Conservation (phyloP, 2,329 filamentous ascomycete genomes). For the Fusarium buharicum region DNA sequence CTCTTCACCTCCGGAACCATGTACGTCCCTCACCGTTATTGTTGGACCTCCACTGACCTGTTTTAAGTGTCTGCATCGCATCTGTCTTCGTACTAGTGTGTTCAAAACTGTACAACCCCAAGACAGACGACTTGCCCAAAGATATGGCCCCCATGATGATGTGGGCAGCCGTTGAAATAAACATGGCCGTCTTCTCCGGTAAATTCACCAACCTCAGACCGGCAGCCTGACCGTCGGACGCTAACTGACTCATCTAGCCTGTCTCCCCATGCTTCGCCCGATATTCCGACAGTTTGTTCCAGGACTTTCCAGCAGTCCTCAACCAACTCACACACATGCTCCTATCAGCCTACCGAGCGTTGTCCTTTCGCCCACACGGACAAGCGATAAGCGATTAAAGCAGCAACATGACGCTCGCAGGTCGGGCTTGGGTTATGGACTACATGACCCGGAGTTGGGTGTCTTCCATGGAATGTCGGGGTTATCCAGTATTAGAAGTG, state of each 20-base stretch:
- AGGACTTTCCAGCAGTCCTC: background rate
- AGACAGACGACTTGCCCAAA: slow-evolving; percentile 25
- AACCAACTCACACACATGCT: background rate
- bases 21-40: accelerated
- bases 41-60: accelerated
- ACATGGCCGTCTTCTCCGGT: slow-evolving; percentile 40
- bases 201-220: background rate
- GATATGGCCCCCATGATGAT: slow-evolving; percentile 31
- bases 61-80: slow-evolving; percentile 26
- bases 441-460: slow-evolving; percentile 7
- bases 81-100: slow-evolving; percentile 31
- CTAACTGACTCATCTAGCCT: background rate
- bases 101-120: slow-evolving; percentile 18
- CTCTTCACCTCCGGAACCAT: slow-evolving; percentile 25
- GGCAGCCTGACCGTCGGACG: too few species aligned
- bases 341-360: slow-evolving; percentile 6
- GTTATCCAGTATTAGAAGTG: slow-evolving; percentile 19
- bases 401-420: slow-evolving; percentile 6
- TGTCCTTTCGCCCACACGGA: background rate
- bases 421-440: background rate
- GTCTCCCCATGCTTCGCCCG: slow-evolving; percentile 25
- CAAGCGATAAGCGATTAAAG: background rate
- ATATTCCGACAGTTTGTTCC: slow-evolving; percentile 18
- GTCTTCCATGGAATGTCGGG: slow-evolving; percentile 17
- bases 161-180: slow-evolving; percentile 34